Conservation (phyloP, 768 basidiomycete genomes). For the Mycena chlorophos region DNA sequence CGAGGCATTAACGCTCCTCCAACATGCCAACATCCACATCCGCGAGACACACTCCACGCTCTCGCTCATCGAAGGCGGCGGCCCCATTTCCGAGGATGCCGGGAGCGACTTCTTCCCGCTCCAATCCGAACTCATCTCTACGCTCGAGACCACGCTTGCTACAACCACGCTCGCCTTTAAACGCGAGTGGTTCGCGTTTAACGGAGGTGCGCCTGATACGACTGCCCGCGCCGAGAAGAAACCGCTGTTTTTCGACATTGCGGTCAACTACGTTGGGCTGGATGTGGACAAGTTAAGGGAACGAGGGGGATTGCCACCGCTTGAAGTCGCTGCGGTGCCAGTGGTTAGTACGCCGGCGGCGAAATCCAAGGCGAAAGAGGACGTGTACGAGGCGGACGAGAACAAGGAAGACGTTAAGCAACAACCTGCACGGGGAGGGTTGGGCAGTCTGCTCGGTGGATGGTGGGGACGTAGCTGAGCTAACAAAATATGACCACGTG, state of each 20-base stretch:
- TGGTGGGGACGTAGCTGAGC: conserved; percentile 74
- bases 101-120: conserved; percentile 60
- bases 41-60: conserved; percentile 67
- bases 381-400: conserved; percentile 49
- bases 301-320: conserved; percentile 62
- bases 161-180: conserved; percentile 55
- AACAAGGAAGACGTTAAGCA: conserved; percentile 51
- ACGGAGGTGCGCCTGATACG: conserved; percentile 58
- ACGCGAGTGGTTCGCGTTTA: conserved; percentile 76
- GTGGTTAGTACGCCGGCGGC: conserved; percentile 31
- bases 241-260: conserved; percentile 91
- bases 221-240: conserved; percentile 65
- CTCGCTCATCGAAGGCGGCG: conserved; percentile 43
- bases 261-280: conserved; percentile 86
- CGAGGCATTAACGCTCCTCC: conserved; percentile 68
- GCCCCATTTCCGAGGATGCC: conserved; percentile 46
- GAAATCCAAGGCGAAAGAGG: conserved; percentile 53
- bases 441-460: conserved; percentile 70
- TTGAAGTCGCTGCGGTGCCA: conserved; percentile 22
- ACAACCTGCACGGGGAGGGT: conserved; percentile 47
- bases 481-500: too few relatives aligned
- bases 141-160: conserved; percentile 53
- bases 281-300: conserved; percentile 77
- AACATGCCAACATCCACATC: conserved; percentile 69
- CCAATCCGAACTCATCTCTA: conserved; percentile 39